Evolutionary conservation across 148 eudicot genomes (phyloP).

Genomic region (Linanthus parryae): DNA sequence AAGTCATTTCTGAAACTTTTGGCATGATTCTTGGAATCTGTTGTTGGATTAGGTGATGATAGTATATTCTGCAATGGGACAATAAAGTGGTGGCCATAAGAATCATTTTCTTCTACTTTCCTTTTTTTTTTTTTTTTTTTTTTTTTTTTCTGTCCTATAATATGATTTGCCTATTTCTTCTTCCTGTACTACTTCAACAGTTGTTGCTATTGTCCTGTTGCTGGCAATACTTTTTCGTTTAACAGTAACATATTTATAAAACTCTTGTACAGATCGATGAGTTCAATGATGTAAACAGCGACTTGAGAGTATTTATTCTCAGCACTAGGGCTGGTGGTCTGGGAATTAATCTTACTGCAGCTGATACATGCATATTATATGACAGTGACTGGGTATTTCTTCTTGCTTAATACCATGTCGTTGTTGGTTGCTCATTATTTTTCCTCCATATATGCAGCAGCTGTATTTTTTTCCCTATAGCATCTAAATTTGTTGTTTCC

Average conservation of each 20-base stretch:
- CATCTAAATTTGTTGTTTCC: slow-evolving; percentile 12
- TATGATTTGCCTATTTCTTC: neutral
- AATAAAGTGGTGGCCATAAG: too few relatives aligned
- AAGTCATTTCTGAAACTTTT: too few relatives aligned
- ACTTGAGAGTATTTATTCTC: slow-evolving; percentile 68
- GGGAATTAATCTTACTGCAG: slow-evolving; percentile 94
- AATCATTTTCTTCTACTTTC: too few relatives aligned
- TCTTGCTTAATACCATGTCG: neutral
- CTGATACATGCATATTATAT: slow-evolving; percentile 95
- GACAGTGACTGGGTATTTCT: slow-evolving; percentile 93
- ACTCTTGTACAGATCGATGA: slow-evolving; percentile 92
- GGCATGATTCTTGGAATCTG: too few relatives aligned
- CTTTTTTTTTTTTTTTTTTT: too few relatives aligned
- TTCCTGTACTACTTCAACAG: neutral
- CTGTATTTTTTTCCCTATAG: neutral
- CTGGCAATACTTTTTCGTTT: neutral
- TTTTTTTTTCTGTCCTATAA: too few relatives aligned
- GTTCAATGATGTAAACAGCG: slow-evolving; percentile 68
- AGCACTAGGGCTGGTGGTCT: slow-evolving; percentile 99
- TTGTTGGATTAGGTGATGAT: too few relatives aligned
- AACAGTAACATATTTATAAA: slow-evolving; percentile 5
- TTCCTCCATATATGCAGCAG: neutral
- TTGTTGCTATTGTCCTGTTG: neutral
- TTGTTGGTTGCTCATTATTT: neutral
- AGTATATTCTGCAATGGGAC: too few relatives aligned